A percentile compares a stretch with the other conserved stretches of the same genome.
phyloP scores from a whole-genome alignment of 768 basidiomycete species.

The Candolleomyces eurysporus region DNA sequence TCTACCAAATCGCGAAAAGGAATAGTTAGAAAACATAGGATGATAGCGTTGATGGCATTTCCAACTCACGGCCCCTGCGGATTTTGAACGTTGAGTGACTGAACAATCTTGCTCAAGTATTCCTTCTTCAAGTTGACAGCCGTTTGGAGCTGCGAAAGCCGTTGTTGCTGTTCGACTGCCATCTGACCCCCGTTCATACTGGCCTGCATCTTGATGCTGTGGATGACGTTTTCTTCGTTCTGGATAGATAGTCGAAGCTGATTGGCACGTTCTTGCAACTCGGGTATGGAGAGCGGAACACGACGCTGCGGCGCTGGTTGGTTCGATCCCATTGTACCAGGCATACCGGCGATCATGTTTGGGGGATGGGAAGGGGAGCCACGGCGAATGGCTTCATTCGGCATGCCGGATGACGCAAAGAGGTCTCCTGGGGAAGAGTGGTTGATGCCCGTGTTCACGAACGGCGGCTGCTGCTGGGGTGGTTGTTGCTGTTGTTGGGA shows the following conservation, averaged over 20 bases:
- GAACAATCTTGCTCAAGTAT: constrained; percentile 31
- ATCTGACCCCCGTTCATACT: neutral
- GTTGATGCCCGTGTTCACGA: constrained; percentile 32
- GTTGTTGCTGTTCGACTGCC: constrained; percentile 4
- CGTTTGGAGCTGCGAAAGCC: constrained; percentile 16
- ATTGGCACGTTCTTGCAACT: constrained; percentile 4
- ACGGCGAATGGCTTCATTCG: constrained; percentile 45
- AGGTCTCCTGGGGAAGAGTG: constrained; percentile 41
- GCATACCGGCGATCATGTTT: constrained; percentile 19
- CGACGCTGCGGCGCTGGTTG: neutral
- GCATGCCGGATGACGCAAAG: constrained; percentile 45
- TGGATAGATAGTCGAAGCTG: constrained; percentile 8
- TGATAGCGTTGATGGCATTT: neutral
- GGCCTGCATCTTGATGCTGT: constrained; percentile 4
- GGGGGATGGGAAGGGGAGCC: constrained; percentile 43
- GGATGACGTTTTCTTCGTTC: constrained; percentile 9
- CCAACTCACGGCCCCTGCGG: constrained; percentile 5
- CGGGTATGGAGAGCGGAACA: neutral
- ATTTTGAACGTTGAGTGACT: constrained; percentile 1
- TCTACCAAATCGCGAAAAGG: neutral
- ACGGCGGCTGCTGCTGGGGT: constrained; percentile 4
- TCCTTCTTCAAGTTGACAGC: constrained; percentile 39
- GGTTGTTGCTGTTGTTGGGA: constrained; percentile 28
- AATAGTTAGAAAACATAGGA: neutral
- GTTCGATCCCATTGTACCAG: constrained; percentile 6